A percentile compares a stretch with the other conserved stretches of the same genome.
Conservation (phyloP, 169 alveolate species). For the Eimeria brunetti region DNA sequence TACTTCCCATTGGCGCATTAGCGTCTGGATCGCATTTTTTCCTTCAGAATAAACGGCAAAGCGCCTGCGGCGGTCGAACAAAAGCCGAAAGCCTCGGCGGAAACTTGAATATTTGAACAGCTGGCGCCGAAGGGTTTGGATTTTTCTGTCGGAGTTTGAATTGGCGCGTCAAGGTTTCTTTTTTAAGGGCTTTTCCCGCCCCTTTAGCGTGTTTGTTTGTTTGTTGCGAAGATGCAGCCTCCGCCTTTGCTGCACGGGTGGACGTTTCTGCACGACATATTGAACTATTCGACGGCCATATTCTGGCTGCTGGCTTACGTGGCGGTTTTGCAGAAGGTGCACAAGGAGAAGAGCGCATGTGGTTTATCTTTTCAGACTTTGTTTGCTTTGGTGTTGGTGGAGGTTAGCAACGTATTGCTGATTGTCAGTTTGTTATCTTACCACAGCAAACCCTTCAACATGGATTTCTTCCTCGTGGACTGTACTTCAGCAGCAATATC, state of each 20-base stretch:
- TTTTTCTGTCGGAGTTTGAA: constrained; percentile 7
- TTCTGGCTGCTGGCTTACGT: constrained; percentile 85
- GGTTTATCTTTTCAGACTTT: constrained; percentile 85
- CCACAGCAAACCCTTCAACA: constrained; percentile 71
- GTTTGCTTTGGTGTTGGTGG: constrained; percentile 83
- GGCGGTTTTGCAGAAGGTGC: constrained; percentile 78
- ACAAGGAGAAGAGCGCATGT: constrained; percentile 77
- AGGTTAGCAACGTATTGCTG: constrained; percentile 83
- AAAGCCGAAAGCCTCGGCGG: too few relatives aligned
- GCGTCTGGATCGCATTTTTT: neutral
- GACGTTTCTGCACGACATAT: constrained; percentile 80
- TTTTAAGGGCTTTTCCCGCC: neutral
- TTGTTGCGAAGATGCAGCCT: neutral
- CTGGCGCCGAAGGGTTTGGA: neutral
- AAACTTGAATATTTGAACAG: neutral
- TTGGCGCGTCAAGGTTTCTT: too few relatives aligned
- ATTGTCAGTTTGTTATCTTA: constrained; percentile 60
- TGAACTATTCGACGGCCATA: constrained; percentile 83
- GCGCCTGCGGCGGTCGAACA: too few relatives aligned
- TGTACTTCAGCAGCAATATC: constrained; percentile 83
- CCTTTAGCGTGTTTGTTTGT: neutral
- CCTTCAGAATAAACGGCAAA: too few relatives aligned
- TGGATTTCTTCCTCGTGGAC: constrained; percentile 83
- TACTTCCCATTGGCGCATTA: too few relatives aligned
- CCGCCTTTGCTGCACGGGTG: constrained; percentile 57